phyloP scores from a whole-genome alignment of 2,329 filamentous ascomycete species.

The Chrysoporthe cubensis region DNA sequence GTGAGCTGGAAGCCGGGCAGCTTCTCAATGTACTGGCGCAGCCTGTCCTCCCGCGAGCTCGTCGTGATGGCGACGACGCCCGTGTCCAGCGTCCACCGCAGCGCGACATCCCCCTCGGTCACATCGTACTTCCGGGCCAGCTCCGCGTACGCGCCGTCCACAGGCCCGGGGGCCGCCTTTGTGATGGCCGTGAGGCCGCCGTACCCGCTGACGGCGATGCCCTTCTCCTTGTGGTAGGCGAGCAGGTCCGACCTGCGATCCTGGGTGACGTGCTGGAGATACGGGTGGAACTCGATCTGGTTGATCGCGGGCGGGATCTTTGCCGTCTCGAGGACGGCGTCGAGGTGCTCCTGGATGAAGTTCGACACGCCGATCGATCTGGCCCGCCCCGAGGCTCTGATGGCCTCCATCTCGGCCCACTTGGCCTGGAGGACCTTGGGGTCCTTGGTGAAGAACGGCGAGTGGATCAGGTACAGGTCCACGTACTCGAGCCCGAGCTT shows the following conservation, averaged over 20 bases:
- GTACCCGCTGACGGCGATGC: constrained; percentile 61
- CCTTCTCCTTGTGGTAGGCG: constrained; percentile 41
- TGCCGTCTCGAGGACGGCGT: constrained; percentile 57
- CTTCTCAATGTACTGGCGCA: constrained; percentile 55
- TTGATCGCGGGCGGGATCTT: constrained; percentile 67
- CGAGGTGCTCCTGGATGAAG: constrained; percentile 59
- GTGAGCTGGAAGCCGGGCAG: constrained; percentile 57
- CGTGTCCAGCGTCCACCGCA: constrained; percentile 54
- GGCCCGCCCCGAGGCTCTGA: constrained; percentile 65
- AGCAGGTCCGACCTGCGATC: constrained; percentile 48
- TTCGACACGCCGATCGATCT: constrained; percentile 76
- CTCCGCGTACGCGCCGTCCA: constrained; percentile 54
- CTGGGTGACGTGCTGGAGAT: constrained; percentile 47
- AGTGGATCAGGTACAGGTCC: constrained; percentile 53
- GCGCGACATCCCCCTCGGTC: constrained; percentile 56
- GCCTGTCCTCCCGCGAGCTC: constrained; percentile 55
- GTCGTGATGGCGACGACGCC: constrained; percentile 59
- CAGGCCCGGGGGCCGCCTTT: constrained; percentile 54
- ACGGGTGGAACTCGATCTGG: constrained; percentile 77
- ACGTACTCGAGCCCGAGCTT: constrained; percentile 69
- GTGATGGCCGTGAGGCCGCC: constrained; percentile 53
- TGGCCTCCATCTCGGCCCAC: constrained; percentile 61
- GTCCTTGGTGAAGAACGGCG: constrained; percentile 15
- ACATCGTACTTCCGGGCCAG: constrained; percentile 61
- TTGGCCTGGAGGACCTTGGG: constrained; percentile 54